A percentile compares a stretch with the other conserved stretches of the same genome.
phyloP scores from a whole-genome alignment of 768 basidiomycete species.

The Grammothele lineata region DNA sequence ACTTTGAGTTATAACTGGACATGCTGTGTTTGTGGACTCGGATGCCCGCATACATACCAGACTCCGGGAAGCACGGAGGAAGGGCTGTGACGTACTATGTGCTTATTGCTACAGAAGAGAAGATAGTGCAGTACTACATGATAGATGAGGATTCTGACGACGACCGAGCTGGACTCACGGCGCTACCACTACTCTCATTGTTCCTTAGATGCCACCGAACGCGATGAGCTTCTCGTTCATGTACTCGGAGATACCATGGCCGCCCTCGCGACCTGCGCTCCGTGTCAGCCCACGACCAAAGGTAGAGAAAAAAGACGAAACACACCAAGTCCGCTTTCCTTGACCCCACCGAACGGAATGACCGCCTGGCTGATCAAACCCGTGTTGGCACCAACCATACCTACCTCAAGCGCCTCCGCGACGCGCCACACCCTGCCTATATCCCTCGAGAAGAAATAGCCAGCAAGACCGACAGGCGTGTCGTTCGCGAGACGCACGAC shows the following conservation, averaged over 20 bases:
- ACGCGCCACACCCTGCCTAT: constrained; percentile 91
- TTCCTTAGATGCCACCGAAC: constrained; percentile 47
- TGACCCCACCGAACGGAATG: constrained; percentile 88
- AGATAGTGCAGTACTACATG: too few relatives aligned
- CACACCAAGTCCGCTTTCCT: constrained; percentile 76
- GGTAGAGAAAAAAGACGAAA: neutral
- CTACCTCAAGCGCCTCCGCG: constrained; percentile 90
- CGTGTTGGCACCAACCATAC: constrained; percentile 87
- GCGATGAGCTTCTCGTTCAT: constrained; percentile 77
- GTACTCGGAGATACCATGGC: constrained; percentile 88
- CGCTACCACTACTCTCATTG: too few relatives aligned
- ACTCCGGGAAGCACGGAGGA: too few relatives aligned
- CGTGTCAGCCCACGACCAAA: constrained; percentile 31
- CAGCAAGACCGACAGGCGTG: constrained; percentile 82
- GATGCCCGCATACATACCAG: too few relatives aligned
- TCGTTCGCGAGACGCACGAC: constrained; percentile 83
- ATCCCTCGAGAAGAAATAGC: constrained; percentile 90
- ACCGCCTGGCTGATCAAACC: constrained; percentile 72
- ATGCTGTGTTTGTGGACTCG: too few relatives aligned
- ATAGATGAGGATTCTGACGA: too few relatives aligned
- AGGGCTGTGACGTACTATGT: too few relatives aligned
- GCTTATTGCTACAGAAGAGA: too few relatives aligned
- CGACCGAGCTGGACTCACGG: too few relatives aligned
- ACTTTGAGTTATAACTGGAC: too few relatives aligned
- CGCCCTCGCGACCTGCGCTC: constrained; percentile 69